Evolutionary conservation across 371 early-diverging fungal species (phyloP).

Genomic region (Saksenaea vasiformis): DNA sequence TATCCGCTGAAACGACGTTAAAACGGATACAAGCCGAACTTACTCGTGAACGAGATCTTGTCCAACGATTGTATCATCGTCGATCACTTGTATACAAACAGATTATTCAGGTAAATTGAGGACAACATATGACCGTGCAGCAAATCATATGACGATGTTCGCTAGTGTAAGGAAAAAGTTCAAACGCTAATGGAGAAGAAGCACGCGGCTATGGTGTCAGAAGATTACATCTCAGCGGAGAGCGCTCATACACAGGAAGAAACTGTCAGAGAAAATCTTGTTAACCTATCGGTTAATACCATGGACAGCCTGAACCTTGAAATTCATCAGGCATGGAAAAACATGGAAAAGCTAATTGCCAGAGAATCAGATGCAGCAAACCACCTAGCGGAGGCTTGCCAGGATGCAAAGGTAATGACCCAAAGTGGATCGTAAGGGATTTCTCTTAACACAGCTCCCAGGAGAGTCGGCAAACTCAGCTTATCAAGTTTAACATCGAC

Average conservation of each 20-base stretch:
- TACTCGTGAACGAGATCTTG: constrained; percentile 10
- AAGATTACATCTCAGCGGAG: constrained; percentile 14
- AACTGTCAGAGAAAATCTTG: constrained; percentile 7
- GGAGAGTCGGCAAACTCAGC: constrained; percentile 16
- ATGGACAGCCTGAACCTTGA: constrained; percentile 11
- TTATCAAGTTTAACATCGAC: constrained; percentile 16
- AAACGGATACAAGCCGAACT: constrained; percentile 23
- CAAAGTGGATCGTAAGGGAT: not conserved
- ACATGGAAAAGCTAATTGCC: not conserved
- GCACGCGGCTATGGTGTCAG: constrained; percentile 4
- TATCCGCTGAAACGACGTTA: constrained; percentile 22
- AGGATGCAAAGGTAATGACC: not conserved
- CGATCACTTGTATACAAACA: constrained; percentile 13
- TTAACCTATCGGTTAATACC: constrained; percentile 4
- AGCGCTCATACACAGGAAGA: not conserved
- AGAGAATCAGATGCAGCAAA: constrained; percentile 13
- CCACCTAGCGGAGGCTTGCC: constrained; percentile 10
- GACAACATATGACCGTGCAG: not conserved
- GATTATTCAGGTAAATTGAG: constrained; percentile 9
- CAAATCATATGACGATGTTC: not conserved
- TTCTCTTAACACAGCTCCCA: not conserved
- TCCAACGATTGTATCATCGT: constrained; percentile 19
- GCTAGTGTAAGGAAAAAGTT: constrained; percentile 2
- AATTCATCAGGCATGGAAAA: constrained; percentile 14
- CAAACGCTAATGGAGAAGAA: not conserved